Evolutionary conservation across 2,329 filamentous ascomycete species (phyloP).

Genomic region (Alternaria triticimaculans): DNA sequence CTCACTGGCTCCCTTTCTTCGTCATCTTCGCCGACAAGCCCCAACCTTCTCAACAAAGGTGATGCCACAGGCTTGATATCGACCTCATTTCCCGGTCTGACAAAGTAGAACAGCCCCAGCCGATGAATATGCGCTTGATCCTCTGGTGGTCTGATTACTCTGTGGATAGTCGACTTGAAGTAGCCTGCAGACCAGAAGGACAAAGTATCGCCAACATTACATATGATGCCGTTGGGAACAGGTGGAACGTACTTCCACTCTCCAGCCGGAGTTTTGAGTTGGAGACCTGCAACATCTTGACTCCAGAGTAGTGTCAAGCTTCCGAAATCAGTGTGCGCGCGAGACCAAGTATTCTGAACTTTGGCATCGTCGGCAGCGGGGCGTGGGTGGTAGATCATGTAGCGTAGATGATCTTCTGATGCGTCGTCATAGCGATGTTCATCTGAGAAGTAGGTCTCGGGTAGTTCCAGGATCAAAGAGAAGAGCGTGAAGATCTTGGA

Average conservation of each 20-base stretch:
- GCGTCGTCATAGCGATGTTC: conserved; percentile 46
- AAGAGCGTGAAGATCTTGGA: conserved; percentile 50
- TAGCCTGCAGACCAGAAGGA: conserved; percentile 52
- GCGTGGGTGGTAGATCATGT: conserved; percentile 54
- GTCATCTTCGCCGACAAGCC: conserved; percentile 27
- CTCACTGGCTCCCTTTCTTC: conserved; percentile 40
- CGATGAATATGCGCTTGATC: conserved; percentile 49
- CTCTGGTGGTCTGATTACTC: conserved; percentile 56
- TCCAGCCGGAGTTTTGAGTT: conserved; percentile 54
- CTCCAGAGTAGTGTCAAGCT: conserved; percentile 56
- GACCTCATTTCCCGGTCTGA: conserved; percentile 48
- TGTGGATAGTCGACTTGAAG: conserved; percentile 59
- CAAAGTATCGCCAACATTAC: conserved; percentile 57
- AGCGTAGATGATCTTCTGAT: conserved; percentile 51
- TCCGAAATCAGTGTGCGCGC: conserved; percentile 59
- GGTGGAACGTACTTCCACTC: conserved; percentile 58
- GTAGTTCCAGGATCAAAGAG: conserved; percentile 50
- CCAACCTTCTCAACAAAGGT: conserved; percentile 43
- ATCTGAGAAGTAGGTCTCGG: conserved; percentile 47
- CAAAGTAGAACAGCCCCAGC: conserved; percentile 52
- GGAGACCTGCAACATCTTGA: conserved; percentile 56
- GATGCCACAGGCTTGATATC: conserved; percentile 47
- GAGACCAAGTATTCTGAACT: conserved; percentile 52
- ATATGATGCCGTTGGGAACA: conserved; percentile 56
- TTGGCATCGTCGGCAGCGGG: conserved; percentile 46